Percentiles rank a stretch among this genome's conserved stretches.
phyloP scores from a whole-genome alignment of 1,284 basidiomycete genomes.

The Athelia psychrophila region DNA sequence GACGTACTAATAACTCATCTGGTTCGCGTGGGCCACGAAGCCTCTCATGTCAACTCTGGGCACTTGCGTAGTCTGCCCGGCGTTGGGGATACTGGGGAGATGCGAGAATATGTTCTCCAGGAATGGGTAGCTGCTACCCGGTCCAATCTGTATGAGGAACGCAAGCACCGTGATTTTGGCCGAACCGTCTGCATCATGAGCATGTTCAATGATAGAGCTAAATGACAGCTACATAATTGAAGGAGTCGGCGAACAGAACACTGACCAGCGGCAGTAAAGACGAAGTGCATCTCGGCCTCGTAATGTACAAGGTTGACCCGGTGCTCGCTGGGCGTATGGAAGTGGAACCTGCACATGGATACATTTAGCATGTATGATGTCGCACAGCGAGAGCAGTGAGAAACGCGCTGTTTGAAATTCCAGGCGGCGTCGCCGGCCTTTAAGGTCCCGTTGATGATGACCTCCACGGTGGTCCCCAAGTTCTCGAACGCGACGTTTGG shows the following conservation, averaged over 20 bases:
- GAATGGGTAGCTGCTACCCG: neutral
- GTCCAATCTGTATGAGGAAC: neutral
- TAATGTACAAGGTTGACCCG: neutral
- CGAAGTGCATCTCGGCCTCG: conserved; percentile 1
- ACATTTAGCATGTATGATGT: too few relatives aligned
- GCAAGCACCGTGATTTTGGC: neutral
- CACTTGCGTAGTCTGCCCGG: neutral
- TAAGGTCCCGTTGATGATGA: neutral
- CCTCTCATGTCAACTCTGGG: neutral
- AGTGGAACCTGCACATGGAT: neutral
- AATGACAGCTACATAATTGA: neutral
- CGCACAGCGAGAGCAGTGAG: neutral
- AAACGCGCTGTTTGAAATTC: neutral
- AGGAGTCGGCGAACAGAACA: neutral
- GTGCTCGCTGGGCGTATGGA: neutral
- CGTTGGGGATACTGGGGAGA: neutral
- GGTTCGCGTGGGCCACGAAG: neutral
- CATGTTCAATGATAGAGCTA: neutral
- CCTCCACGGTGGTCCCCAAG: neutral
- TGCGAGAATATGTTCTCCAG: neutral
- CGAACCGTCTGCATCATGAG: neutral
- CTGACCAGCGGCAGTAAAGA: neutral
- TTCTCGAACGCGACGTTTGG: neutral
- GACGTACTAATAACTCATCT: neutral
- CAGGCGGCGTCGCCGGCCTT: neutral